phyloP scores from a whole-genome alignment of 2,329 filamentous ascomycete species.

The Alternaria arbusti region DNA sequence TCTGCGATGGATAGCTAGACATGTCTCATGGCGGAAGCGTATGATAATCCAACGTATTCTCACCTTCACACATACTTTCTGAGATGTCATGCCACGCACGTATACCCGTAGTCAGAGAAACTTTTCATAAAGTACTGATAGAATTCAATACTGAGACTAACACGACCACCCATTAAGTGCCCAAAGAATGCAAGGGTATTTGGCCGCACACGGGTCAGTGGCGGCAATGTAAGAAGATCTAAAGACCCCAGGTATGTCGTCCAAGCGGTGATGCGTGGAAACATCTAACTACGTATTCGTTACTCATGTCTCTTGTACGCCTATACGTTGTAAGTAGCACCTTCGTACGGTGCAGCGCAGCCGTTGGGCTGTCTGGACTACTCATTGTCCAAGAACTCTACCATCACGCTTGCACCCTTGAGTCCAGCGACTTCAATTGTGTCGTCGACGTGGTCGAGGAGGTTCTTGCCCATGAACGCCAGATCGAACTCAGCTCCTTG shows the following conservation, averaged over 20 bases:
- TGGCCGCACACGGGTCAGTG: slow-evolving; percentile 5
- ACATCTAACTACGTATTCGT: slow-evolving; percentile 1
- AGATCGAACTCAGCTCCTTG: slow-evolving; percentile 83
- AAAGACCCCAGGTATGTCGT: slow-evolving; percentile 4
- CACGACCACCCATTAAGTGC: not conserved
- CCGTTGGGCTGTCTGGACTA: not conserved
- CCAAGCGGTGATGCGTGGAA: not conserved
- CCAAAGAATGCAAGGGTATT: slow-evolving; percentile 17
- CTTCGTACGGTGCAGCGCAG: not conserved
- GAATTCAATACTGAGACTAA: not conserved
- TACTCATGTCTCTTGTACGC: not conserved
- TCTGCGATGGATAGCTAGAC: not conserved
- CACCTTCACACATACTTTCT: not conserved
- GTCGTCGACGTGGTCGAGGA: slow-evolving; percentile 75
- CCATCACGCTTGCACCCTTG: slow-evolving; percentile 94
- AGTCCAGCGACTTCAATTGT: slow-evolving; percentile 82
- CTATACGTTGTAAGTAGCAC: not conserved
- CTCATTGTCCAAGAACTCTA: slow-evolving; percentile 71
- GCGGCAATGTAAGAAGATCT: slow-evolving; percentile 10
- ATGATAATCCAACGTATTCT: not conserved
- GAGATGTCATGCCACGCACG: not conserved
- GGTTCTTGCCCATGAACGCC: slow-evolving; percentile 83
- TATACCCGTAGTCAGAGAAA: not conserved
- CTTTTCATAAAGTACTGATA: not conserved
- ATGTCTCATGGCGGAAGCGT: not conserved